These are phyloP conservation scores for Xerocomus amazonicus DNA, from an alignment of 1,284 basidiomycete genomes.

Conservation along the genomic window DNA sequence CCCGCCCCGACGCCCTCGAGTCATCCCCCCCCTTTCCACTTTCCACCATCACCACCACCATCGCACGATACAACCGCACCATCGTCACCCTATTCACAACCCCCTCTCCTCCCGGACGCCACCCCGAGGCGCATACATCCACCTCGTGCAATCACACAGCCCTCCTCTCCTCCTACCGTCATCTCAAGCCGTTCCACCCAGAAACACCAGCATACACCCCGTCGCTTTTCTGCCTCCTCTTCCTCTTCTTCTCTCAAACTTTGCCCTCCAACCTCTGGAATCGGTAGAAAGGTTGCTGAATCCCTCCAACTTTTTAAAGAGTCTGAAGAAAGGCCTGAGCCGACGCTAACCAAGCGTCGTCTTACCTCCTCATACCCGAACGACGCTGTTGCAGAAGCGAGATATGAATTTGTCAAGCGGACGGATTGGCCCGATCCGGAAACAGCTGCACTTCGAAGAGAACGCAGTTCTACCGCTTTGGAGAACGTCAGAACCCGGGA, in stretches of 20 bases:
- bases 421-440: slow-evolving; percentile 79
- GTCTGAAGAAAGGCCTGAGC: slow-evolving; percentile 44
- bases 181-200: slow-evolving; percentile 11
- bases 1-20: not conserved
- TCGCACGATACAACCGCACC: slow-evolving; percentile 20
- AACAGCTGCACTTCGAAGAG: slow-evolving; percentile 59
- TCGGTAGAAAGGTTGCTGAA: slow-evolving; percentile 76
- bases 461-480: slow-evolving; percentile 58
- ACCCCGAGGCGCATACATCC: slow-evolving; percentile 28
- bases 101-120: slow-evolving; percentile 13
- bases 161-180: slow-evolving; percentile 22
- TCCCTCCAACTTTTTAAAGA: slow-evolving; percentile 77
- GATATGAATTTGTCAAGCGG: slow-evolving; percentile 76
- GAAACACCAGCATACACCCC: slow-evolving; percentile 38
- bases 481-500: slow-evolving; percentile 55
- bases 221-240: slow-evolving; percentile 39
- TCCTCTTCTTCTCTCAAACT: slow-evolving; percentile 37
- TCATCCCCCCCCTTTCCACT: not conserved
- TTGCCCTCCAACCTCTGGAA: slow-evolving; percentile 40
- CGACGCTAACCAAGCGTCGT: slow-evolving; percentile 35
- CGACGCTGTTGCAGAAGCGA: slow-evolving; percentile 56
- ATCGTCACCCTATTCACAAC: slow-evolving; percentile 43
- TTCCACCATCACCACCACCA: slow-evolving; percentile 4
- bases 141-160: slow-evolving; percentile 41
- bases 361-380: slow-evolving; percentile 43